Evolutionary conservation across 2,329 filamentous ascomycete genomes (phyloP).

Genomic region (Botrytis porri): DNA sequence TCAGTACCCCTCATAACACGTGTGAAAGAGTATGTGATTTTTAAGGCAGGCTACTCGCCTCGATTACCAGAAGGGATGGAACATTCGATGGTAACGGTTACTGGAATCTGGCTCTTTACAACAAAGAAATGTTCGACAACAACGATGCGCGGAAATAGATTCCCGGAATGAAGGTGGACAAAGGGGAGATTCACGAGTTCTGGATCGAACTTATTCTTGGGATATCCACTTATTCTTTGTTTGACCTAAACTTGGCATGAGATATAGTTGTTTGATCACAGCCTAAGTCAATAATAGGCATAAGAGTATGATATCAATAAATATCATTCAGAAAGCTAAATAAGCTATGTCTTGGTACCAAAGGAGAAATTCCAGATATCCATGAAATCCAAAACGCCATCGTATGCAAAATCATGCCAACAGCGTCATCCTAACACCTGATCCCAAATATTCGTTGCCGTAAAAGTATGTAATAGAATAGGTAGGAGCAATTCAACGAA

Average conservation of each 20-base stretch:
- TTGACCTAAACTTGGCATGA: neutral
- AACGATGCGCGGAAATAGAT: neutral
- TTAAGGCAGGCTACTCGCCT: neutral
- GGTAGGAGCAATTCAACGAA: neutral
- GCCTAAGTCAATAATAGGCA: neutral
- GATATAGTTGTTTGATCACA: neutral
- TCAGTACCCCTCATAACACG: neutral
- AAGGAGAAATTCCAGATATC: neutral
- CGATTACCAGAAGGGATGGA: neutral
- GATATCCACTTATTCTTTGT: neutral
- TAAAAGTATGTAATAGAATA: neutral
- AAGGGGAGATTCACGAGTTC: neutral
- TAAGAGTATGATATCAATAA: neutral
- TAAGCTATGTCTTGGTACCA: neutral
- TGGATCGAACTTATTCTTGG: neutral
- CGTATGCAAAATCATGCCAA: neutral
- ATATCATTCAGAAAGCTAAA: neutral
- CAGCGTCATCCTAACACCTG: neutral
- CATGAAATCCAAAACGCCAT: neutral
- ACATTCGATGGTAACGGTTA: slow-evolving; percentile 1
- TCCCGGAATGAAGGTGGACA: neutral
- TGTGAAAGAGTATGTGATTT: neutral
- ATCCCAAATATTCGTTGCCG: neutral
- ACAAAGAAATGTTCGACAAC: neutral
- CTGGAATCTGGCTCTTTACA: neutral